Evolutionary conservation across 163 green algal genomes (phyloP).

Genomic region (Prototheca wickerhamii): DNA sequence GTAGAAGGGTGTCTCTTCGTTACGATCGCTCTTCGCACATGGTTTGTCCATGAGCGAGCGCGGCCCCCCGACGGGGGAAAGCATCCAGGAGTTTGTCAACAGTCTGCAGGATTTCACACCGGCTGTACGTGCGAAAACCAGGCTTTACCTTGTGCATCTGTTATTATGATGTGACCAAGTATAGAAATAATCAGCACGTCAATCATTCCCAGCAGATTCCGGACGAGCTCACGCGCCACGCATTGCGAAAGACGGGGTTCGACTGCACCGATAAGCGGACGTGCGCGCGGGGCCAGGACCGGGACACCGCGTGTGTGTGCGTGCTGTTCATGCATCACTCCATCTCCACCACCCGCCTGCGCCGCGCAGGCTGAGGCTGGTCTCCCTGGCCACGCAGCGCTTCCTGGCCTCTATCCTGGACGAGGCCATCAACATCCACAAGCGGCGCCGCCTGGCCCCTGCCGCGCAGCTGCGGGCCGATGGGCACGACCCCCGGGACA

Average conservation of each 20-base stretch:
- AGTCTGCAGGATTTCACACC: neutral
- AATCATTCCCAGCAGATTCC: neutral
- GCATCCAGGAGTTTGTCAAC: neutral
- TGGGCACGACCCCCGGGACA: conserved; percentile 39
- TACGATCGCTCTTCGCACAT: neutral
- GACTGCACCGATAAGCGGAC: no score
- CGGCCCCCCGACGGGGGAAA: neutral
- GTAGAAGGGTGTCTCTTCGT: neutral
- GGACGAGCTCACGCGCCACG: neutral
- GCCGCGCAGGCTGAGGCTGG: conserved; percentile 37
- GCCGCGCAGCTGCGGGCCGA: conserved; percentile 28
- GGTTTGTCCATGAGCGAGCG: neutral
- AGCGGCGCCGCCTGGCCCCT: conserved; percentile 34
- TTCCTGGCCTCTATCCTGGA: conserved; percentile 44
- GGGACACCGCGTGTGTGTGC: no score
- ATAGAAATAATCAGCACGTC: neutral
- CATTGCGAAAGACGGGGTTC: neutral
- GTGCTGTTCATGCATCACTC: neutral
- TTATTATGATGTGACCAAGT: neutral
- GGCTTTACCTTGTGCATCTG: neutral
- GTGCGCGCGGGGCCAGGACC: no score
- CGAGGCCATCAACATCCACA: conserved; percentile 39
- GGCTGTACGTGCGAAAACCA: neutral
- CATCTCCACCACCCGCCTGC: neutral
- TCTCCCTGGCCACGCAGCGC: conserved; percentile 49